Evolutionary conservation across 148 eudicot species (phyloP), one percentile per base, ranked within the genome.

Genomic region (Rhododendron kiyosumense): DNA sequence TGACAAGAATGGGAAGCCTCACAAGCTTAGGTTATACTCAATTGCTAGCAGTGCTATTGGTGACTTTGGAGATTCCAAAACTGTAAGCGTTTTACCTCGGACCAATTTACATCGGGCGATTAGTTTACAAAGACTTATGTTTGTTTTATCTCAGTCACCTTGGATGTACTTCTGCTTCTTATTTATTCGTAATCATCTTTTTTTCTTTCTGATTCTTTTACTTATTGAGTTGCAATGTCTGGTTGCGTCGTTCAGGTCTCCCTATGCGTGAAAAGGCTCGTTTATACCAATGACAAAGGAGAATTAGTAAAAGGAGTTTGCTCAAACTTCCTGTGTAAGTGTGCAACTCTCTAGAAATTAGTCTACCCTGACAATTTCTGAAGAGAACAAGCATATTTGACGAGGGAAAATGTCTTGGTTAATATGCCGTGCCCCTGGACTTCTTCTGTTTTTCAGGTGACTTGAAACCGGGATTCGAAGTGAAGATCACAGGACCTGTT

Each of bases 1-100:
- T 89, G 99, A 97, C 92, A 94, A 94, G 91, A 97, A 94, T 85
- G 98, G 99, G 81, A 95, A 97, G 90, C 99, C 99, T 85, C 98
- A 97, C 91, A 97, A 95, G 91, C 89, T 97, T 86, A 95, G 98
- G 87, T 83, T 97, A 89, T 97, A 97, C 91, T 97, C 99, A 3
- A 97, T 95, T 88, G 98, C 99, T 83, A 97, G 99, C 94, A 97
- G 99, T 86, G 99, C 99, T 81, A 88, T 94, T 81, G 99, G 99
- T 30, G 99, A 97, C 83, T 94, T 95, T 71, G 99, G 99, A 88
- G 97, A 95, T 89, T 92, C 97, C 84, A 97, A 96, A 92, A 93
- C 99, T 86, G 99, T 95, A 88, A 91, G 96, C 73, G 86, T 8
- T 41, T 57, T 30, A 24, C 67, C 57, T 54, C 34, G 3, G 34